These are phyloP conservation scores for Xylaria grammica DNA, from an alignment of 495 filamentous ascomycete species.

Conservation along the genomic window DNA sequence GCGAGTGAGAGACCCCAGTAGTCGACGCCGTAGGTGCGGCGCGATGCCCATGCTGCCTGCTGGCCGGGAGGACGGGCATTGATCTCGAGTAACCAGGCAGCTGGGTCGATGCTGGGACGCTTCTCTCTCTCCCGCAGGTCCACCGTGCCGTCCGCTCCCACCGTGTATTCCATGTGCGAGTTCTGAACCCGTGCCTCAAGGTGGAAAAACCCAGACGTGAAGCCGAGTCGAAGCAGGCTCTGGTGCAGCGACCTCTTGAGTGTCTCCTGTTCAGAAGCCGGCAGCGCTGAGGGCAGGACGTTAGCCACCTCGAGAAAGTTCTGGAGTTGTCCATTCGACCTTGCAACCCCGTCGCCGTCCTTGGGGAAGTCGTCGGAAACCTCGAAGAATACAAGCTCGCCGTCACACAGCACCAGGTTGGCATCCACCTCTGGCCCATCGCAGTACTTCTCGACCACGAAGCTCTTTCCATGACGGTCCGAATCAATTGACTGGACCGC, in stretches of 20 bases:
- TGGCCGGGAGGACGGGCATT: conserved; percentile 47
- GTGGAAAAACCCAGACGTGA: conserved; percentile 4
- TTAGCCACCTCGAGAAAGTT: conserved; percentile 38
- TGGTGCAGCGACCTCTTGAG: conserved; percentile 30
- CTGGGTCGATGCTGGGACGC: not conserved
- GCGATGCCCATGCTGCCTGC: conserved; percentile 31
- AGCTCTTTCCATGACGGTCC: conserved; percentile 1
- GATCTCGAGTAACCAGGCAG: conserved; percentile 44
- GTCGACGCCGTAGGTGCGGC: conserved; percentile 50
- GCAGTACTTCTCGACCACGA: conserved; percentile 3
- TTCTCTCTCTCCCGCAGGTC: conserved; percentile 19
- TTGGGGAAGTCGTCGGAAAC: conserved; percentile 53
- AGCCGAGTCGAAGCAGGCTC: conserved; percentile 23
- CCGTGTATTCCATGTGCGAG: conserved; percentile 33
- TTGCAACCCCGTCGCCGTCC: too few species aligned
- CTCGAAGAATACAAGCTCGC: conserved; percentile 53
- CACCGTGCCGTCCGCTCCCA: conserved; percentile 21
- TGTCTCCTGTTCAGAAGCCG: conserved; percentile 33
- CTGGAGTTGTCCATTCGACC: conserved; percentile 18
- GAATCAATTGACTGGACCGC: not conserved
- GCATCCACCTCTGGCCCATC: conserved; percentile 53
- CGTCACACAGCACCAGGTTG: conserved; percentile 52
- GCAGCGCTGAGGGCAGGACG: conserved; percentile 37
- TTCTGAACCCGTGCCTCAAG: conserved; percentile 36
- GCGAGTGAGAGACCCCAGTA: conserved; percentile 30